Percentiles rank a stretch among this genome's conserved stretches.
phyloP scores from a whole-genome alignment of 169 alveolate species.

The Plasmodium vivax region DNA sequence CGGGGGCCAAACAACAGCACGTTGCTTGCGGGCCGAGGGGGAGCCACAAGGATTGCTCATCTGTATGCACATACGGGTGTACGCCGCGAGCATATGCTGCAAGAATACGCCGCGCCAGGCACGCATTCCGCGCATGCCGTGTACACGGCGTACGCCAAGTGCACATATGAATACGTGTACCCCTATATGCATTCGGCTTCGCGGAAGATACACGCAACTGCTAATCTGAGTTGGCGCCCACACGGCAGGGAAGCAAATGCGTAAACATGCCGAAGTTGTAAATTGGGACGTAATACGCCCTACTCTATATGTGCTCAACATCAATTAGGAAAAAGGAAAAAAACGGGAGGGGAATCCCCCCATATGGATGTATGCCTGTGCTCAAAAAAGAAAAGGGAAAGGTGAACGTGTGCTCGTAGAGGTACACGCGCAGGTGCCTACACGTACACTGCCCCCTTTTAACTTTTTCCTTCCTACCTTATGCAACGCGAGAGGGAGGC shows the following conservation, averaged over 20 bases:
- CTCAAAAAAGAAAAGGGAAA: background rate
- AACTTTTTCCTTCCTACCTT: background rate
- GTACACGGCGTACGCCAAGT: background rate
- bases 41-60: background rate
- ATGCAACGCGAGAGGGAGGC: background rate
- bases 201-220: background rate
- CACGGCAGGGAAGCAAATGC: background rate
- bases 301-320: background rate
- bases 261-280: background rate
- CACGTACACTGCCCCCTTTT: background rate
- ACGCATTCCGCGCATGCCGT: background rate
- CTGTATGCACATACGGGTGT: background rate
- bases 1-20: background rate
- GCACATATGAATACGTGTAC: background rate
- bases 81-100: background rate
- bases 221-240: background rate
- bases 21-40: background rate
- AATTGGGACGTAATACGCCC: background rate
- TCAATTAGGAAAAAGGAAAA: background rate
- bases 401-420: background rate
- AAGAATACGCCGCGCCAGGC: too few species aligned
- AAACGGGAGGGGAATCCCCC: background rate
- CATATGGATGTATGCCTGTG: background rate
- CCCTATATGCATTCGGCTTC: background rate
- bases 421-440: background rate